Evolutionary conservation across 352 stramenopile genomes (phyloP).

Genomic region (Pythium aristosporum): DNA sequence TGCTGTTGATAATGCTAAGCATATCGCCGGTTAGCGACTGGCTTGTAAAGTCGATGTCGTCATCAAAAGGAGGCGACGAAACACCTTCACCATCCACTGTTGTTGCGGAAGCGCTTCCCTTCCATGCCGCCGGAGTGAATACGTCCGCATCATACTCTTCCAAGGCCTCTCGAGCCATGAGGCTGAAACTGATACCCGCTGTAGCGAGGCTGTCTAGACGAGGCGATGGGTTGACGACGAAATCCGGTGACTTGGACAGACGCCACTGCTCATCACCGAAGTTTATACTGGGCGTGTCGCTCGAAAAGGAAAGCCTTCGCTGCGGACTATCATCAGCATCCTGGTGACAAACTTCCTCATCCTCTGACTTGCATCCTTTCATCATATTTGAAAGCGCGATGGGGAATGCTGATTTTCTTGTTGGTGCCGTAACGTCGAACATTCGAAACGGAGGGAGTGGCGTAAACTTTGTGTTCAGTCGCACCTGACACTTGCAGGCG

Average conservation of each 20-base stretch:
- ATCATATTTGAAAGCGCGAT: slow-evolving; percentile 57
- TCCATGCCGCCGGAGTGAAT: slow-evolving; percentile 32
- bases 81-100: not conserved
- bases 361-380: not conserved
- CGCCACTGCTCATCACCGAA: slow-evolving; percentile 35
- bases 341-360: not conserved
- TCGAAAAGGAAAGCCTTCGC: slow-evolving; percentile 24
- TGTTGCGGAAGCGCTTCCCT: not conserved
- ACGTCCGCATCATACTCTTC: slow-evolving; percentile 70
- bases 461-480: slow-evolving; percentile 45
- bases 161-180: slow-evolving; percentile 43
- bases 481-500: slow-evolving; percentile 49
- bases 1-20: slow-evolving; percentile 12
- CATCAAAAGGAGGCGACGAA: not conserved
- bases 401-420: slow-evolving; percentile 49
- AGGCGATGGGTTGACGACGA: slow-evolving; percentile 29
- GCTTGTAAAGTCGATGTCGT: slow-evolving; percentile 17
- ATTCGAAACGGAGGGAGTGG: slow-evolving; percentile 71
- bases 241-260: slow-evolving; percentile 53
- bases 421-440: slow-evolving; percentile 64
- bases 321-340: slow-evolving; percentile 7
- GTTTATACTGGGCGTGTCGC: slow-evolving; percentile 18
- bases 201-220: slow-evolving; percentile 25
- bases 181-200: slow-evolving; percentile 34
- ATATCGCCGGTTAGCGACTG: slow-evolving; percentile 22